Base-by-base conservation (phyloP, 495 filamentous ascomycete genomes). In the Hypomontagnella monticulosa region DNA sequence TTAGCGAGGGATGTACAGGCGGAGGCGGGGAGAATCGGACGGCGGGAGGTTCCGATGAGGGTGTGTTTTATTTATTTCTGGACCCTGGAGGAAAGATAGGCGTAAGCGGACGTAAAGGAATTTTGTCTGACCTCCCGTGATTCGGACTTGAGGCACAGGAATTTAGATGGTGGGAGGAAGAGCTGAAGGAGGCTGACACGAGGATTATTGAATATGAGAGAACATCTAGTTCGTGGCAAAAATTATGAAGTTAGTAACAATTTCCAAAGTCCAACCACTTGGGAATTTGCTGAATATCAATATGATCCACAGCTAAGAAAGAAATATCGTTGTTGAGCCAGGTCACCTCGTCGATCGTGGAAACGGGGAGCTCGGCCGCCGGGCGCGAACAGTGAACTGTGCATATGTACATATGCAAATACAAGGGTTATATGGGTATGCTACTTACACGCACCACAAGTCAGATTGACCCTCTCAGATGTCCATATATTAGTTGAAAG, bases 281-380 rank as follows among this genome's bases (percentile, higher is more conserved):
- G 12, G 19, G 32, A 33, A 43, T 44, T 57, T 55, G 65, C 48
- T 56, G 55, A 48, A 58, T 52, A 41, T 37, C 58, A 54, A 43
- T 60, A 40, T 64, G 60, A 61, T 69, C 60, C 60, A 63, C 65
- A 49, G 18, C 37, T 20, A 18, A 54, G 42, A 46, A 51, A 55
- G 3, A 44, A 42, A 15, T 37, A 37, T 61, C 63, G 64, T 63
- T 63, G 65, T 68, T 68, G 65, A 68, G 65, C 55, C 56, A 33
- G 42, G 32, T 14, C 20, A 49, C 36, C 18, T 36, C 58, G 63
- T 54, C 54, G 42, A 63, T 60, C 57, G 19, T 27, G 27, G 43
- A 49, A 57, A 48, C 49, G 61, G 54, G 59, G 57, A 55, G 41
- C 48, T 8, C 59, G 59, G 55, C 49, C 52, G 37, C 19, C 10